phyloP scores from a whole-genome alignment of 2,329 filamentous ascomycete genomes.

The Talaromyces sp. region DNA sequence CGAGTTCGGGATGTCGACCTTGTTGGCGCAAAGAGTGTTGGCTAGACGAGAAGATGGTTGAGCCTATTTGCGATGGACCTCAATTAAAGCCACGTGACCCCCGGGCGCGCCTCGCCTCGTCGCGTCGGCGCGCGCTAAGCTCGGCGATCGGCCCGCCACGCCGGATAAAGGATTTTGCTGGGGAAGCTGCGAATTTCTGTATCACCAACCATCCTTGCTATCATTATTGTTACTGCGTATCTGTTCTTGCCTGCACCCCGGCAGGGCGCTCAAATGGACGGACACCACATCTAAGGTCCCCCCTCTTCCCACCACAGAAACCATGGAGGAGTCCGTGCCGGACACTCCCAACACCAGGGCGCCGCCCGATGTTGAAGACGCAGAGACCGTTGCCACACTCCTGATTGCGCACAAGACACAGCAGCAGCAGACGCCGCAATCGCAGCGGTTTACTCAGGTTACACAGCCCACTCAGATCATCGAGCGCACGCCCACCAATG shows the following conservation, averaged over 20 bases:
- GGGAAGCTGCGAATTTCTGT: background rate
- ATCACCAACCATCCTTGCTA: background rate
- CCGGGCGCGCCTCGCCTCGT: background rate
- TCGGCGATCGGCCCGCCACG: background rate
- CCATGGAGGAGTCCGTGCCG: constrained; percentile 37
- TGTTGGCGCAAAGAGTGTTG: background rate
- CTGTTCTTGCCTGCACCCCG: background rate
- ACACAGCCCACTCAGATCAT: constrained; percentile 62
- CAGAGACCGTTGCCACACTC: constrained; percentile 49
- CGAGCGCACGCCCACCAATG: constrained; percentile 34
- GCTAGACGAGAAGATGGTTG: too few species aligned
- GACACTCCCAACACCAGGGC: constrained; percentile 34
- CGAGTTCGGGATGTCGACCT: too few species aligned
- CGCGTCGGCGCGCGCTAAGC: background rate
- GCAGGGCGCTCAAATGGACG: background rate
- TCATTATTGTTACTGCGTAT: background rate
- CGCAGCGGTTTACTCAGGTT: constrained; percentile 13
- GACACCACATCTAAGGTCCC: background rate
- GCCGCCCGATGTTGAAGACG: constrained; percentile 30
- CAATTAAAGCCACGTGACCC: background rate
- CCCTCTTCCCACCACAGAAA: background rate
- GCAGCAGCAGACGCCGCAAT: constrained; percentile 13
- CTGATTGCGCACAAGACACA: constrained; percentile 35
- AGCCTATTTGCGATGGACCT: too few species aligned
- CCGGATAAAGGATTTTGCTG: constrained; percentile 2